Evolutionary conservation across 768 basidiomycete genomes (phyloP).

Genomic region (Termitomyces sp.): DNA sequence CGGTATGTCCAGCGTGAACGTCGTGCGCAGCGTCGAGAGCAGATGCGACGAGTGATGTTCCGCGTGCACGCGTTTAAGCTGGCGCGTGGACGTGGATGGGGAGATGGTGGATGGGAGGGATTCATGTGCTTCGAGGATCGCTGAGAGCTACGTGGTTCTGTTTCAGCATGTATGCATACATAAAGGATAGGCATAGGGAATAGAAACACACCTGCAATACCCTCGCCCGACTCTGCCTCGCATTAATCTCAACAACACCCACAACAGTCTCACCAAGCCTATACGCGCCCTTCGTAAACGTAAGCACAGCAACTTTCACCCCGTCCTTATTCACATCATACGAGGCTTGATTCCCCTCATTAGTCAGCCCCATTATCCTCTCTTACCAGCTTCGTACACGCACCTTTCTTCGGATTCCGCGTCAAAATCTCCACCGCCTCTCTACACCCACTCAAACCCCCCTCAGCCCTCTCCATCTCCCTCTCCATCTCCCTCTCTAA

Average conservation of each 20-base stretch:
- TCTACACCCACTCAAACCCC: conserved; percentile 56
- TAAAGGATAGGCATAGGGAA: too few relatives aligned
- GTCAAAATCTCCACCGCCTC: conserved; percentile 92
- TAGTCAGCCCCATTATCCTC: too few relatives aligned
- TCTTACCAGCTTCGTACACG: conserved; percentile 23
- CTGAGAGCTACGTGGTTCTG: conserved; percentile 60
- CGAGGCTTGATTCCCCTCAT: too few relatives aligned
- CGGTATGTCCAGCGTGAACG: conserved; percentile 90
- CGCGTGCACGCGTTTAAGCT: conserved; percentile 74
- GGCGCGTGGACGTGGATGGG: conserved; percentile 40
- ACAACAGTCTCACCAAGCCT: conserved; percentile 89
- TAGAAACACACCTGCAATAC: conserved; percentile 72
- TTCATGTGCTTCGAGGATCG: conserved; percentile 88
- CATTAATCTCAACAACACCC: conserved; percentile 87
- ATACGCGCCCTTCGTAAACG: conserved; percentile 89
- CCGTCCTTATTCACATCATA: conserved; percentile 97
- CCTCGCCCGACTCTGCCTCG: conserved; percentile 58
- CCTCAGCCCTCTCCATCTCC: conserved; percentile 31
- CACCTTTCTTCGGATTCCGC: conserved; percentile 85
- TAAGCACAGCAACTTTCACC: conserved; percentile 83
- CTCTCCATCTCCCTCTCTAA: conserved; percentile 26
- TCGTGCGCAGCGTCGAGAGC: conserved; percentile 67
- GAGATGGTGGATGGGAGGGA: conserved; percentile 62
- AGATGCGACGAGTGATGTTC: conserved; percentile 82
- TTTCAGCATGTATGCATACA: background rate